phyloP scores from a whole-genome alignment of 306 rosid species.

The Parietaria judaica region DNA sequence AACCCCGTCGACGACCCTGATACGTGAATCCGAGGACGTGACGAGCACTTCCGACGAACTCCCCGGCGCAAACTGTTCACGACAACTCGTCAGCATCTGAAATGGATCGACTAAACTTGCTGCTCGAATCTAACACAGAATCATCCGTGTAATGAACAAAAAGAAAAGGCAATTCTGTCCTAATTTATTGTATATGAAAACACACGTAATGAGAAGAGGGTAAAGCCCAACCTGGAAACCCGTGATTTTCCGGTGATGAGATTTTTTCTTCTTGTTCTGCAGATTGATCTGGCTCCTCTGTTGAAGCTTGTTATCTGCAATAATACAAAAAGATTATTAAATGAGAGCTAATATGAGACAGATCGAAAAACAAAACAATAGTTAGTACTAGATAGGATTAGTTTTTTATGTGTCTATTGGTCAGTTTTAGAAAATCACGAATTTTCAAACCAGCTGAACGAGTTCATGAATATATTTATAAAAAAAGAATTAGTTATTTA shows the following conservation, averaged over 20 bases:
- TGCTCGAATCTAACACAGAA: slow-evolving; percentile 17
- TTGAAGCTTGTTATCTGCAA: slow-evolving; percentile 81
- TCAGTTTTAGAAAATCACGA: no score
- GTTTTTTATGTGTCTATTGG: no score
- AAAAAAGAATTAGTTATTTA: no score
- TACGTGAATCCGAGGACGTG: slow-evolving; percentile 94
- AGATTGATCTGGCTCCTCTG: slow-evolving; percentile 71
- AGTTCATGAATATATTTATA: neutral
- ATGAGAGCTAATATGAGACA: neutral
- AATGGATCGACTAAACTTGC: slow-evolving; percentile 14
- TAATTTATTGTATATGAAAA: neutral
- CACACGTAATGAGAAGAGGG: slow-evolving; percentile 10
- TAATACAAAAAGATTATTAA: slow-evolving; percentile 1
- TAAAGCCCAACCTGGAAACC: slow-evolving; percentile 76
- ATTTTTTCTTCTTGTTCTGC: slow-evolving; percentile 94
- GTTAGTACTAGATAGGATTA: no score
- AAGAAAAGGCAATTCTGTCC: neutral
- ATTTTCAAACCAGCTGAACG: no score
- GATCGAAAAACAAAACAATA: no score
- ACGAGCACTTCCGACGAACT: slow-evolving; percentile 88
- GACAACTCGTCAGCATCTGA: slow-evolving; percentile 30
- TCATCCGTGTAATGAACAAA: slow-evolving; percentile 6
- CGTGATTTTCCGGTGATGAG: slow-evolving; percentile 86
- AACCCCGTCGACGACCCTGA: slow-evolving; percentile 76
- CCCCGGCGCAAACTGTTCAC: slow-evolving; percentile 92